Evolutionary conservation across 2,329 filamentous ascomycete genomes (phyloP).

Genomic region (Pseudocercospora fijiensis): DNA sequence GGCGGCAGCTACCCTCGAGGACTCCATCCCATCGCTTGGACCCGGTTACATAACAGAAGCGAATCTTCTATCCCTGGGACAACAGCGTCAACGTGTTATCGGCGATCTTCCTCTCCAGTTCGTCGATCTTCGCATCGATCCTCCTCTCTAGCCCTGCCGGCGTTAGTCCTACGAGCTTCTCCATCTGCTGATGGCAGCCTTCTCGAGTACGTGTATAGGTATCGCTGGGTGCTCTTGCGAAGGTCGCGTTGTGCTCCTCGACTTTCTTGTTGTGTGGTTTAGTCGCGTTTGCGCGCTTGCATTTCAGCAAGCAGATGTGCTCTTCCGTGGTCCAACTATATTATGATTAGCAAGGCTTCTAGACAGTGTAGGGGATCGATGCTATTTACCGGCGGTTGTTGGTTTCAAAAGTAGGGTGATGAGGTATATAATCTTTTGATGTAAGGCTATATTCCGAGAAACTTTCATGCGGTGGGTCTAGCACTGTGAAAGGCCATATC

Average conservation of each 20-base stretch:
- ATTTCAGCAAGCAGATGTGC: slow-evolving; percentile 5
- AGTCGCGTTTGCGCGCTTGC: background rate
- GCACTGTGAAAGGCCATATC: too few relatives aligned
- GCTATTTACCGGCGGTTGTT: background rate
- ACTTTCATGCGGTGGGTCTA: too few relatives aligned
- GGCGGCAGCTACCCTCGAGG: background rate
- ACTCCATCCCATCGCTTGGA: background rate
- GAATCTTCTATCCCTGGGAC: background rate
- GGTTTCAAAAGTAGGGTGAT: too few relatives aligned
- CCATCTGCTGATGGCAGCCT: slow-evolving; percentile 5
- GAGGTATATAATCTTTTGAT: too few relatives aligned
- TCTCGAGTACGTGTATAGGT: background rate
- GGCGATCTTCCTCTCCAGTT: slow-evolving; percentile 1
- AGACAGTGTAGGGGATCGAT: background rate
- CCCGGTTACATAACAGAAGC: background rate
- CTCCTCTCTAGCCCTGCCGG: slow-evolving; percentile 1
- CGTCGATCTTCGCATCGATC: slow-evolving; percentile 6
- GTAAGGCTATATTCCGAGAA: too few relatives aligned
- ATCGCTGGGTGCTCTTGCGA: background rate
- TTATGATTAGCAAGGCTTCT: background rate
- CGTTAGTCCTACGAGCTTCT: slow-evolving; percentile 3
- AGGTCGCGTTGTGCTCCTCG: background rate
- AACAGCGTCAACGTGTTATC: background rate
- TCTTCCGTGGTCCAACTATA: background rate
- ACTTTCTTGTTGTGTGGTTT: background rate